phyloP scores from a whole-genome alignment of 2,329 filamentous ascomycete species.

The Emergomyces orientalis region DNA sequence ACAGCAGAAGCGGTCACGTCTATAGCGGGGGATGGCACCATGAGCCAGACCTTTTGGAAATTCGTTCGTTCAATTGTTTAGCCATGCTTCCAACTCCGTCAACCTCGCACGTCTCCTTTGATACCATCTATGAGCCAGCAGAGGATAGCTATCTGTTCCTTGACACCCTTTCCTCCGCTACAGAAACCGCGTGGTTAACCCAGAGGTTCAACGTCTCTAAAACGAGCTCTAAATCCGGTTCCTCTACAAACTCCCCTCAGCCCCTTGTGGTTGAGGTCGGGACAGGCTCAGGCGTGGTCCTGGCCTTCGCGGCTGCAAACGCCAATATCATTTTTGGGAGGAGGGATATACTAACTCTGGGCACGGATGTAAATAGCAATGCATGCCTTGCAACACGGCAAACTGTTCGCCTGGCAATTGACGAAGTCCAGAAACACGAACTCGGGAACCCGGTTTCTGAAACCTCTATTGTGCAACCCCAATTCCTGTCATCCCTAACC shows the following conservation, averaged over 20 bases:
- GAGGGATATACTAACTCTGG: conserved; percentile 59
- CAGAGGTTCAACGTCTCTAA: conserved; percentile 45
- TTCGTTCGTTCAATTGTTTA: neutral
- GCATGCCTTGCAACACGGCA: conserved; percentile 66
- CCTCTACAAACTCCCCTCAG: conserved; percentile 23
- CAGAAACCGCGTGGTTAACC: conserved; percentile 61
- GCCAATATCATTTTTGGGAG: conserved; percentile 62
- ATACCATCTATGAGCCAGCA: conserved; percentile 84
- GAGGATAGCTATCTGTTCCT: conserved; percentile 94
- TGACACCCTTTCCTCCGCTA: conserved; percentile 69
- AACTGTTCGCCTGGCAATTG: conserved; percentile 52
- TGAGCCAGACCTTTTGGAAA: neutral
- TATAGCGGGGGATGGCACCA: neutral
- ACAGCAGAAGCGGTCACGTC: neutral
- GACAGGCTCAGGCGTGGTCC: conserved; percentile 85
- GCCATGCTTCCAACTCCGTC: conserved; percentile 85
- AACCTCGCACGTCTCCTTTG: conserved; percentile 82
- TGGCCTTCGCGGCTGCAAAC: conserved; percentile 77
- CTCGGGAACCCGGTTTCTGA: conserved; percentile 32
- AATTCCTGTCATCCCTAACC: conserved; percentile 57
- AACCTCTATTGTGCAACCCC: conserved; percentile 29
- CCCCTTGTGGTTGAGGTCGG: conserved; percentile 77
- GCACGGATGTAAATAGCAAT: conserved; percentile 75
- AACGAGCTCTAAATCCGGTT: conserved; percentile 9
- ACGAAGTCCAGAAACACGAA: conserved; percentile 21